These are phyloP conservation scores for Colletotrichum neosansevieriae DNA, from an alignment of 2,329 filamentous ascomycete genomes.

Conservation along the genomic window DNA sequence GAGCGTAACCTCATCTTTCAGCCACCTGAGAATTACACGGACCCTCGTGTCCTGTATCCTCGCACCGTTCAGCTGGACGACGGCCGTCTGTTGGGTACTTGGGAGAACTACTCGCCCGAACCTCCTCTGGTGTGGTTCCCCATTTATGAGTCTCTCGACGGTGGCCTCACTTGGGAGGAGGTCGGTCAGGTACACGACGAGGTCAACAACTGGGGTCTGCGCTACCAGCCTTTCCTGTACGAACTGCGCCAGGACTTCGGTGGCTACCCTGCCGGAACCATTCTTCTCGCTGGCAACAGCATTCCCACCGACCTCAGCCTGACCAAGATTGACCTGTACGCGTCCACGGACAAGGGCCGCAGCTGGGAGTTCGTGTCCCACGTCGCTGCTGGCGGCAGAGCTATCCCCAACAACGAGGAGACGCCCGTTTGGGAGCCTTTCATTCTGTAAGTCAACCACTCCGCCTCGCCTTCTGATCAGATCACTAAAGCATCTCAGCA, in stretches of 20 bases:
- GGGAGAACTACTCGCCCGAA: slow-evolving; percentile 69
- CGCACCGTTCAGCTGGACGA: slow-evolving; percentile 58
- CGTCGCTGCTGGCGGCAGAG: slow-evolving; percentile 73
- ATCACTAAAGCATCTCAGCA: slow-evolving; percentile 47
- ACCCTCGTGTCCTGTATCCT: slow-evolving; percentile 58
- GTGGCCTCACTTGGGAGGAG: slow-evolving; percentile 71
- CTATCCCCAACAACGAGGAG: slow-evolving; percentile 71
- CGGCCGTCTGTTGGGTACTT: slow-evolving; percentile 63
- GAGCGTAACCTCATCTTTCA: slow-evolving; percentile 53
- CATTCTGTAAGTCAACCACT: slow-evolving; percentile 55
- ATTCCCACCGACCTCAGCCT: slow-evolving; percentile 69
- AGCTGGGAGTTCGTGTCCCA: slow-evolving; percentile 77
- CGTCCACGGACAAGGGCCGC: slow-evolving; percentile 68
- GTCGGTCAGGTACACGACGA: slow-evolving; percentile 73
- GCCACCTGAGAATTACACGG: slow-evolving; percentile 58
- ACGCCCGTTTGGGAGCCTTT: slow-evolving; percentile 82
- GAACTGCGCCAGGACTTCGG: slow-evolving; percentile 70
- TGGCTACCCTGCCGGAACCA: slow-evolving; percentile 69
- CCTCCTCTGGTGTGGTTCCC: slow-evolving; percentile 68
- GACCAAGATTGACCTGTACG: slow-evolving; percentile 79
- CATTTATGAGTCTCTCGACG: slow-evolving; percentile 65
- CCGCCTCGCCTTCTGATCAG: rapidly evolving
- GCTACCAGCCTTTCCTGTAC: slow-evolving; percentile 78
- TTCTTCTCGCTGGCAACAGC: slow-evolving; percentile 72
- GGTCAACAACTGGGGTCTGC: slow-evolving; percentile 73